Evolutionary conservation across 2,329 filamentous ascomycete species (phyloP).

Genomic region (Fusarium pilosicola): DNA sequence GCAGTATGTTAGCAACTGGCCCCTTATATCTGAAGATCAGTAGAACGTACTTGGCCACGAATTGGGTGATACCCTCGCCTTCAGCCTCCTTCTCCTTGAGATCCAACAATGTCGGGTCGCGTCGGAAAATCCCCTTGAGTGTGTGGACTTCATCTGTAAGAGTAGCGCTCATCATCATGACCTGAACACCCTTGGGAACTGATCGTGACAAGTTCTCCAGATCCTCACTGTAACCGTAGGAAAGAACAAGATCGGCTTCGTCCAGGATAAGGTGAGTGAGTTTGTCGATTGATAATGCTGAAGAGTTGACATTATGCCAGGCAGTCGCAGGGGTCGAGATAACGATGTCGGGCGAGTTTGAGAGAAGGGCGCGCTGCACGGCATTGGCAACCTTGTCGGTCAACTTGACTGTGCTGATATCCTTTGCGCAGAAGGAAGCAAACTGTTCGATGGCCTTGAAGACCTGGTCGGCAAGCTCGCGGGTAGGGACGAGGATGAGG

Average conservation of each 20-base stretch:
- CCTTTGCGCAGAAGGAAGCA: slow-evolving; percentile 84
- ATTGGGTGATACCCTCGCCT: slow-evolving; percentile 82
- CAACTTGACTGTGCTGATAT: slow-evolving; percentile 84
- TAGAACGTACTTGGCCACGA: slow-evolving; percentile 75
- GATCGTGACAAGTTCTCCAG: slow-evolving; percentile 80
- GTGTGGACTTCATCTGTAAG: slow-evolving; percentile 87
- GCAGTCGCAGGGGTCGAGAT: slow-evolving; percentile 91
- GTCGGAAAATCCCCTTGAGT: slow-evolving; percentile 85
- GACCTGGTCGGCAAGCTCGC: slow-evolving; percentile 93
- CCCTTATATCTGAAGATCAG: neutral
- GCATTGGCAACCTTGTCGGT: slow-evolving; percentile 90
- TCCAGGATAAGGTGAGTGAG: slow-evolving; percentile 87
- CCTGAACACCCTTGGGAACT: slow-evolving; percentile 87
- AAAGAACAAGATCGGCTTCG: slow-evolving; percentile 92
- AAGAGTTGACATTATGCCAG: slow-evolving; percentile 75
- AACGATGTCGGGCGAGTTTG: slow-evolving; percentile 87
- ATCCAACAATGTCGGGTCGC: slow-evolving; percentile 81
- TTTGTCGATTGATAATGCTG: slow-evolving; percentile 73
- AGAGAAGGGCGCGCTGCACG: slow-evolving; percentile 86
- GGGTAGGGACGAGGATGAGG: slow-evolving; percentile 93
- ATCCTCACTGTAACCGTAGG: slow-evolving; percentile 94
- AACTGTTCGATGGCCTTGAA: slow-evolving; percentile 81
- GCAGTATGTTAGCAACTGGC: slow-evolving; percentile 17
- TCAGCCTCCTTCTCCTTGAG: slow-evolving; percentile 84
- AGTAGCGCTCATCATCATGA: slow-evolving; percentile 93